phyloP scores from a whole-genome alignment of 2,329 filamentous ascomycete genomes.

The Claviceps quebecensis region DNA sequence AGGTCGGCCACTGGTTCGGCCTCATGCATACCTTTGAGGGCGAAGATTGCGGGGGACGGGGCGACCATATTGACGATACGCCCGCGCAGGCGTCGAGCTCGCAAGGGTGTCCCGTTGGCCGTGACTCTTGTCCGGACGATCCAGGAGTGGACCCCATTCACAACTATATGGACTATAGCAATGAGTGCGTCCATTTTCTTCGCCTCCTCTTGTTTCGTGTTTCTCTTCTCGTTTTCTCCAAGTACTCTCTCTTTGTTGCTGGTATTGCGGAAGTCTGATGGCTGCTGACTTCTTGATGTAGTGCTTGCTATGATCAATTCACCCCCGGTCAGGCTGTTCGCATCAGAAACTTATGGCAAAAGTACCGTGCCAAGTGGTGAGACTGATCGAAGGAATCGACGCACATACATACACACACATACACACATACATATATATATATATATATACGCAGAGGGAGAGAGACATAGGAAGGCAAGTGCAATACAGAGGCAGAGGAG shows the following conservation, averaged over 20 bases:
- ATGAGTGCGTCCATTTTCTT: constrained; percentile 21
- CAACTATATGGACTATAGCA: constrained; percentile 29
- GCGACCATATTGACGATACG: constrained; percentile 28
- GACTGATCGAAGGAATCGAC: neutral
- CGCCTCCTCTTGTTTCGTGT: neutral
- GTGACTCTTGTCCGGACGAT: constrained; percentile 9
- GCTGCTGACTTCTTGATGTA: neutral
- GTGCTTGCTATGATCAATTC: neutral
- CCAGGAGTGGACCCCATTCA: constrained; percentile 22
- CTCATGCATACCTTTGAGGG: neutral
- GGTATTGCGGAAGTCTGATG: neutral
- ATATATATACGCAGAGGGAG: too few species aligned
- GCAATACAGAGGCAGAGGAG: too few species aligned
- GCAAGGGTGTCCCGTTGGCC: neutral
- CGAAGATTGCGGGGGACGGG: constrained; percentile 5
- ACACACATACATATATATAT: too few species aligned
- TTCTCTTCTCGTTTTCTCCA: too few species aligned
- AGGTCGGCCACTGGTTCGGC: constrained; percentile 1
- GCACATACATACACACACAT: too few species aligned
- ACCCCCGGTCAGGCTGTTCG: neutral
- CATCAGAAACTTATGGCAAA: neutral
- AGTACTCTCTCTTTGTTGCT: neutral
- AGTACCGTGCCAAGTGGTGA: neutral
- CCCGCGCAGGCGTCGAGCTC: constrained; percentile 19
- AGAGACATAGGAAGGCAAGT: too few species aligned